A percentile compares a stretch with the other conserved stretches of the same genome.
phyloP scores from a whole-genome alignment of 2,329 filamentous ascomycete species.

The Chaetomium sp. region DNA sequence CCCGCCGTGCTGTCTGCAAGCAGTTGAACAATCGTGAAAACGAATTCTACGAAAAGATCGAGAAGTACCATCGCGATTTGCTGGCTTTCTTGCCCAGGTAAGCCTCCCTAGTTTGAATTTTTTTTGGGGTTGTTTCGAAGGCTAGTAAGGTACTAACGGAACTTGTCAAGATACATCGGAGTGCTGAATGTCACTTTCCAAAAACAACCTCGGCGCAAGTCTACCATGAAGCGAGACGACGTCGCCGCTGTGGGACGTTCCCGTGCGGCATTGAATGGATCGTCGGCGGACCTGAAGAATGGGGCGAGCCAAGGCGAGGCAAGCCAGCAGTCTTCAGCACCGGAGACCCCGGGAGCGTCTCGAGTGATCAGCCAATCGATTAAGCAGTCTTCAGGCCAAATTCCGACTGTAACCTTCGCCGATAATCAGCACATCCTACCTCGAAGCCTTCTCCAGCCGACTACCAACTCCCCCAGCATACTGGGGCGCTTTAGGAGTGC shows the following conservation, averaged over 20 bases:
- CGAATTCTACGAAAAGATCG: constrained; percentile 96
- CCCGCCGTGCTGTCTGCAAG: constrained; percentile 92
- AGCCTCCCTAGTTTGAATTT: background rate
- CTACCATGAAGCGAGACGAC: constrained; percentile 55
- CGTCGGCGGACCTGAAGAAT: constrained; percentile 30
- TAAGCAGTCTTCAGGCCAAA: constrained; percentile 61
- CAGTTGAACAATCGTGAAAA: constrained; percentile 98
- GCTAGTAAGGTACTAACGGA: constrained; percentile 32
- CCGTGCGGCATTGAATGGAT: constrained; percentile 40
- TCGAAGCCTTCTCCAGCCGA: constrained; percentile 73
- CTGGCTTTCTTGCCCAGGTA: constrained; percentile 88
- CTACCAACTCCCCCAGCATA: constrained; percentile 38
- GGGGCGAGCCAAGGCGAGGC: constrained; percentile 28
- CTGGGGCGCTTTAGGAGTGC: constrained; percentile 43
- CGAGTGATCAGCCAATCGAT: constrained; percentile 74
- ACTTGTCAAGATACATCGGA: constrained; percentile 76
- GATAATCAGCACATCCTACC: constrained; percentile 95
- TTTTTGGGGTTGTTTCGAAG: background rate
- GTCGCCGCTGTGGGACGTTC: constrained; percentile 42
- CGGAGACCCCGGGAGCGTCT: constrained; percentile 27
- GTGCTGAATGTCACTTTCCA: constrained; percentile 96
- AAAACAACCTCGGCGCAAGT: constrained; percentile 72
- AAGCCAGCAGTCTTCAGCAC: constrained; percentile 27
- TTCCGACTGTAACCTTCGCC: constrained; percentile 89
- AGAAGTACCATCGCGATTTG: constrained; percentile 85